These are phyloP conservation scores for Sutorius australiensis DNA, from an alignment of 768 basidiomycete genomes.

Conservation along the genomic window DNA sequence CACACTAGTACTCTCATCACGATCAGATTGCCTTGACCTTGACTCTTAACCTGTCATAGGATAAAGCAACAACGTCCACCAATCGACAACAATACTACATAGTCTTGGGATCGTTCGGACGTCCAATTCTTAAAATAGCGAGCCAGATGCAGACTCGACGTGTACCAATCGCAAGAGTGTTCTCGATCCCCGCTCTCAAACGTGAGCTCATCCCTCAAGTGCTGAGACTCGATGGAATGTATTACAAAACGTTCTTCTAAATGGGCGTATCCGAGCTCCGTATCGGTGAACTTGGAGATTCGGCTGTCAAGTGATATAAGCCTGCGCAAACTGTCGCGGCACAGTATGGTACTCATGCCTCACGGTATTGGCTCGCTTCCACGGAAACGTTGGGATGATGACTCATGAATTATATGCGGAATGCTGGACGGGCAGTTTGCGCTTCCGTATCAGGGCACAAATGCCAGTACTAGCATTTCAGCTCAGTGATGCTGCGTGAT, in stretches of 20 bases:
- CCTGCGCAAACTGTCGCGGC: background rate
- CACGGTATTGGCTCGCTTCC: too few relatives aligned
- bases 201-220: background rate
- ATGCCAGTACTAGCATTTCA: too few relatives aligned
- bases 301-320: background rate
- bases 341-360: too few relatives aligned
- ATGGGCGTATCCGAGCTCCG: background rate
- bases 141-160: background rate
- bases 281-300: background rate
- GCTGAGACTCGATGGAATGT: background rate
- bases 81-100: background rate
- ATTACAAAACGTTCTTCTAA: background rate
- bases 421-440: too few relatives aligned
- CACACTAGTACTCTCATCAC: background rate
- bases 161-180: background rate
- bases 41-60: background rate
- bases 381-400: too few relatives aligned
- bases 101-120: too few relatives aligned
- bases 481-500: too few relatives aligned
- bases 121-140: too few relatives aligned
- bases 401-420: too few relatives aligned
- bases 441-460: too few relatives aligned
- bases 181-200: background rate
- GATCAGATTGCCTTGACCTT: background rate
- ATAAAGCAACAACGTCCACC: background rate